These are phyloP conservation scores for Rhizopogon vulgaris DNA, from an alignment of 768 basidiomycete genomes.

Conservation along the genomic window DNA sequence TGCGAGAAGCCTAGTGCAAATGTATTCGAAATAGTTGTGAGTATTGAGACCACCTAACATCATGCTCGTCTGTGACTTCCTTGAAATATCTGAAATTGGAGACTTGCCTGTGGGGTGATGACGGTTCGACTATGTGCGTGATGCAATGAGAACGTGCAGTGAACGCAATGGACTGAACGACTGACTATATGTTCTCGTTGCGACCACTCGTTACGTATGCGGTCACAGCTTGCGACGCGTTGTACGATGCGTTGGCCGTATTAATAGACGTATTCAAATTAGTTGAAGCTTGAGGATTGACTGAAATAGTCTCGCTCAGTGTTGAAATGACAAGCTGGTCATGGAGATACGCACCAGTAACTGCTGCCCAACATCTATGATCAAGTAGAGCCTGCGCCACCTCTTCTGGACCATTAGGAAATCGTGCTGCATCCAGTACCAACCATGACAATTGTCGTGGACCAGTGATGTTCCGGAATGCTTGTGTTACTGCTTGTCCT, in stretches of 20 bases:
- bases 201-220: conserved; percentile 43
- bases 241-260: conserved; percentile 37
- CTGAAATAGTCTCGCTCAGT: conserved; percentile 17
- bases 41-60: conserved; percentile 23
- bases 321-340: background rate
- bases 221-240: conserved; percentile 43
- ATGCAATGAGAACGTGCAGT: background rate
- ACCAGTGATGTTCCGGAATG: conserved; percentile 26
- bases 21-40: conserved; percentile 31
- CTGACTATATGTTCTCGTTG: conserved; percentile 57
- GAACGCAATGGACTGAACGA: background rate
- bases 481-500: conserved; percentile 39
- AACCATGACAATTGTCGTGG: conserved; percentile 40
- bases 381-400: conserved; percentile 41
- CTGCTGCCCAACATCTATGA: conserved; percentile 48
- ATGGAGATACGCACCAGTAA: conserved; percentile 38
- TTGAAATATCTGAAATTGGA: conserved; percentile 4
- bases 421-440: conserved; percentile 33
- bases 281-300: conserved; percentile 35
- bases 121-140: conserved; percentile 12
- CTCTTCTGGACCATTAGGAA: conserved; percentile 38
- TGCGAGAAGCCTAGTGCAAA: conserved; percentile 29
- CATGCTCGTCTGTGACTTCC: background rate
- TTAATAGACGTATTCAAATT: conserved; percentile 32
- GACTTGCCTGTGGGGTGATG: conserved; percentile 7